Conservation (phyloP, 805 yeast genomes). For the Pichia thaimueangensis region DNA sequence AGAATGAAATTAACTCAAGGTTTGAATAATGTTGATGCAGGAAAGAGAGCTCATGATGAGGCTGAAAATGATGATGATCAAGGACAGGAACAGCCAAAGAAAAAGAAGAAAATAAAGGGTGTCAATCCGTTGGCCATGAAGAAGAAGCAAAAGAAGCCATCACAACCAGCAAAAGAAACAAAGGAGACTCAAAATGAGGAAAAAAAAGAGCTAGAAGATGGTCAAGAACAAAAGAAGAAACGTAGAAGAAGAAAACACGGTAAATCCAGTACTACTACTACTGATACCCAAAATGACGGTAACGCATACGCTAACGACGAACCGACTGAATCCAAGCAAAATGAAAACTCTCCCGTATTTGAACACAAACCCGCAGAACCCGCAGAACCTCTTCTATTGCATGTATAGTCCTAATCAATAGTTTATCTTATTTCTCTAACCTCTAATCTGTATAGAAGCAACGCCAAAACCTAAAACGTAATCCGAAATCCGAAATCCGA, state of each 20-base stretch:
- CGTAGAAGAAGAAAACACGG: slow-evolving; percentile 1
- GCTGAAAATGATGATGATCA: slow-evolving; percentile 15
- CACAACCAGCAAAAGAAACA: not conserved
- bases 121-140: slow-evolving; percentile 91
- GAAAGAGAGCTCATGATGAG: slow-evolving; percentile 29
- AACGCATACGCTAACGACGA: too few species aligned
- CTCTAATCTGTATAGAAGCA: too few species aligned
- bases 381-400: too few species aligned
- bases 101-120: slow-evolving; percentile 47
- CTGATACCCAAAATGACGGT: too few species aligned
- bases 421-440: too few species aligned
- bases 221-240: not conserved
- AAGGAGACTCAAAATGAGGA: slow-evolving; percentile 1
- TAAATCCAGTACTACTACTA: too few species aligned
- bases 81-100: slow-evolving; percentile 17
- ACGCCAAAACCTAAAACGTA: too few species aligned
- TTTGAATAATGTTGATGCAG: slow-evolving; percentile 59
- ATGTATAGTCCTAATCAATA: too few species aligned
- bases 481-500: too few species aligned
- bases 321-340: too few species aligned
- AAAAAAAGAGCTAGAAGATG: not conserved
- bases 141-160: slow-evolving; percentile 45
- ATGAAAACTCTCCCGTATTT: too few species aligned
- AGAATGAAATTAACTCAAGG: slow-evolving; percentile 67
- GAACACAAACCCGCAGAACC: too few species aligned